Conservation (phyloP, 2,329 filamentous ascomycete genomes). For the Helminthosporium solani region DNA sequence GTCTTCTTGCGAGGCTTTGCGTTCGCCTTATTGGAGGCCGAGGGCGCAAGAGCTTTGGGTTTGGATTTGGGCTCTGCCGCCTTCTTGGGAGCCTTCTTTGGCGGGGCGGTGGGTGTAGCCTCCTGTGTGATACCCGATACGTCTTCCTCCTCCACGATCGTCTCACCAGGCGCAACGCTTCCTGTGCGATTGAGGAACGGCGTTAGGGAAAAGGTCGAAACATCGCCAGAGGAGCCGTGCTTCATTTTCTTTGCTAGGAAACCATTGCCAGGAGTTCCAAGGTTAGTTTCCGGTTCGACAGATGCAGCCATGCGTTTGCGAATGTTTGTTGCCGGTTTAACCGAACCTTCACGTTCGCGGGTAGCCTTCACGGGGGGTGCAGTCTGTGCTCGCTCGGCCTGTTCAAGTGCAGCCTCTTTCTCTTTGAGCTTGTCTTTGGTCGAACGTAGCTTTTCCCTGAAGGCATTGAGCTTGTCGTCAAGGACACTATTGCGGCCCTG, state of each 20-base stretch:
- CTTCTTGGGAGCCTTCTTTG: slow-evolving; percentile 33
- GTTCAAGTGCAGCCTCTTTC: slow-evolving; percentile 53
- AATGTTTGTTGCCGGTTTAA: slow-evolving; percentile 42
- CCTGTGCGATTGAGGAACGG: slow-evolving; percentile 82
- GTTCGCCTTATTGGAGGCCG: slow-evolving; percentile 48
- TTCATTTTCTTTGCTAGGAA: slow-evolving; percentile 49
- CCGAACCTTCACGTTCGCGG: slow-evolving; percentile 24
- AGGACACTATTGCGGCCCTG: slow-evolving; percentile 64
- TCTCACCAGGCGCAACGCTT: slow-evolving; percentile 53
- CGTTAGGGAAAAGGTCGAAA: slow-evolving; percentile 90
- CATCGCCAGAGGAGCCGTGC: slow-evolving; percentile 67
- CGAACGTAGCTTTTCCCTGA: slow-evolving; percentile 68
- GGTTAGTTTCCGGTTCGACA: slow-evolving; percentile 50
- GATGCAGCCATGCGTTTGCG: slow-evolving; percentile 46
- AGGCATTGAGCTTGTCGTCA: slow-evolving; percentile 68
- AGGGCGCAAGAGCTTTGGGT: slow-evolving; percentile 42
- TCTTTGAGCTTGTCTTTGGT: slow-evolving; percentile 74
- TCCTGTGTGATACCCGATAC: slow-evolving; percentile 18
- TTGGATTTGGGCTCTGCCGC: slow-evolving; percentile 39
- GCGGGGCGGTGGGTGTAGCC: slow-evolving; percentile 31
- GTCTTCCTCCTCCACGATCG: slow-evolving; percentile 37
- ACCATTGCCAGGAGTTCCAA: slow-evolving; percentile 53
- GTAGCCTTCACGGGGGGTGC: slow-evolving; percentile 32
- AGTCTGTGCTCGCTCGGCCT: slow-evolving; percentile 46
- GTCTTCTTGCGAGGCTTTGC: slow-evolving; percentile 46